Base-by-base conservation (phyloP, 371 early-diverging fungal genomes). In the Apophysomyces variabilis region DNA sequence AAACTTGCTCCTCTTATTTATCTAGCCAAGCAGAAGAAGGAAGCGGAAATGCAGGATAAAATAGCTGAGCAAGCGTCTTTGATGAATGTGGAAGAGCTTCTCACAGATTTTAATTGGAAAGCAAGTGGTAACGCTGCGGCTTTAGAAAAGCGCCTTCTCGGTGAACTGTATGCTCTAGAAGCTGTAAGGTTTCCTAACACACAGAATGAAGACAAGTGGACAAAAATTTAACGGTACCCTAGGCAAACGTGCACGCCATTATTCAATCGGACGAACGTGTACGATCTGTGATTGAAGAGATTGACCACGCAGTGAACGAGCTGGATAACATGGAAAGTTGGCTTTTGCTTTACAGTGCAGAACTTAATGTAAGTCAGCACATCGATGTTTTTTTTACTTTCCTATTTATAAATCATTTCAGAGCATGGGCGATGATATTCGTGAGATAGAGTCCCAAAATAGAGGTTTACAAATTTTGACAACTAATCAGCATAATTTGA, bases 341-440 rank as follows among this genome's bases (percentile, higher is more conserved):
- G 95, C 78, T 96, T 36, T 75, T 82, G 13, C 84, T 92, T 39
- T 96, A 96, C 75, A 91, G 91, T 16, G 85, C 89, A n/a, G 91
- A 95, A 71, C 82, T 97, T 38, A 93, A 96, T 68, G 94, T 90
- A 86, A 68, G 84, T 62, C 12, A 57, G 37, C 38, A 41, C 13
- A 61, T 32, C 46, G 32, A 38, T 60, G 44, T n/a, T 56, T 50
- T 18, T 26, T 26, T 26, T 26, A 0, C 32, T 26, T 26, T 61
- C 6, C 43, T 41, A 56, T 44, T 39, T 26, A 59, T 44, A 11
- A 14, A 32, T 41, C 0, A 7, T 4, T 46, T 11, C 71, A 93
- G 92, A 86, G 89, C 60, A 96, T 96, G 94, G 97, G 95, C 35
- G 93, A 95, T 74, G 96, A 96, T 77, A 95, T 96, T 61, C 93